These are phyloP conservation scores for Pholiota microspora DNA, from an alignment of 768 basidiomycete species.

Conservation along the genomic window DNA sequence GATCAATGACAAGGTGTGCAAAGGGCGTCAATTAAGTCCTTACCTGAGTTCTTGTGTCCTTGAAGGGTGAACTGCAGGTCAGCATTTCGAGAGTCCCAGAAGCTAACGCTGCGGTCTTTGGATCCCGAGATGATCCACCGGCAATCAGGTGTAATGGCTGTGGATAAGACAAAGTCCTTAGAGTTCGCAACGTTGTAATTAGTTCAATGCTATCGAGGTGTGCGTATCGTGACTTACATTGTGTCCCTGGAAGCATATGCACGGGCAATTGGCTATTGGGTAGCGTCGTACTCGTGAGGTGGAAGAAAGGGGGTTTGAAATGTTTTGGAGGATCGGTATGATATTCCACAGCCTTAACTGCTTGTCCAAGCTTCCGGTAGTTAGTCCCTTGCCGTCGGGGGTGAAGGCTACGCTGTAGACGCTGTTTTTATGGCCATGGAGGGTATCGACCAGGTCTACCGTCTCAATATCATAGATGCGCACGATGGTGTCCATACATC, in stretches of 20 bases:
- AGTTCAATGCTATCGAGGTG: conserved; percentile 1
- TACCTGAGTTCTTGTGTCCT: conserved; percentile 29
- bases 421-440: conserved; percentile 79
- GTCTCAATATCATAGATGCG: conserved; percentile 79
- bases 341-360: conserved; percentile 87
- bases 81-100: conserved; percentile 77
- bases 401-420: conserved; percentile 92
- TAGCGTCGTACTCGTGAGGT: background rate
- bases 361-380: conserved; percentile 89
- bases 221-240: background rate
- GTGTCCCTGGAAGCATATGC: conserved; percentile 40
- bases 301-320: background rate
- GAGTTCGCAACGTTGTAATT: background rate
- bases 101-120: conserved; percentile 93
- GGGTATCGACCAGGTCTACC: conserved; percentile 65
- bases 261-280: background rate
- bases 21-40: background rate
- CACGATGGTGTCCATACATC: conserved; percentile 71
- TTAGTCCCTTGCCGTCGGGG: conserved; percentile 85
- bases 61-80: conserved; percentile 91
- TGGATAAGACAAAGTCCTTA: conserved; percentile 54
- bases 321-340: conserved; percentile 57
- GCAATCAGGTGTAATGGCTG: conserved; percentile 81
- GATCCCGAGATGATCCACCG: conserved; percentile 92
- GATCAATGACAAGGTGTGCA: background rate